Conservation (phyloP, 2,329 filamentous ascomycete species). For the Nannizziopsis barbatae region DNA sequence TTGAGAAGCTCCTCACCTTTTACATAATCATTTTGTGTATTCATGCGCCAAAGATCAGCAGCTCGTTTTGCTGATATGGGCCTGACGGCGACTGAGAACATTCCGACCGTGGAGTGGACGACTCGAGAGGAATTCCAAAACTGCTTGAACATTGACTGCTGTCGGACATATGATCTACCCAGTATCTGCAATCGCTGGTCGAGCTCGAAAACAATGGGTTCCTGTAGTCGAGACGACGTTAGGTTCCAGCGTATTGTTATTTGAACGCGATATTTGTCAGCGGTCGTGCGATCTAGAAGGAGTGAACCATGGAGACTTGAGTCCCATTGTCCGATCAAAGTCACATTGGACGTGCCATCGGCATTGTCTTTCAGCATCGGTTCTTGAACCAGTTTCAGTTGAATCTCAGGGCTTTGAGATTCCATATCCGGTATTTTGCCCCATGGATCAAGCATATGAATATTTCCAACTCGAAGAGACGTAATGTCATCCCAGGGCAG, state of each 20-base stretch:
- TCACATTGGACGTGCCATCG: slow-evolving; percentile 80
- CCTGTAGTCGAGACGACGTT: slow-evolving; percentile 67
- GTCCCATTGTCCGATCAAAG: slow-evolving; percentile 88
- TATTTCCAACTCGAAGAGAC: slow-evolving; percentile 63
- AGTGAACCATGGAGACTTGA: slow-evolving; percentile 84
- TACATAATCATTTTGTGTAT: slow-evolving; percentile 87
- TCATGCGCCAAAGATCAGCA: slow-evolving; percentile 91
- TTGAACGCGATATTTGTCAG: slow-evolving; percentile 86
- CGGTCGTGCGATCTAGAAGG: slow-evolving; percentile 83
- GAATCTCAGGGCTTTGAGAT: slow-evolving; percentile 59
- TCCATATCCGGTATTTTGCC: slow-evolving; percentile 76
- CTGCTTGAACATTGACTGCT: slow-evolving; percentile 74
- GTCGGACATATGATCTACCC: slow-evolving; percentile 70
- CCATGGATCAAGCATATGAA: slow-evolving; percentile 71
- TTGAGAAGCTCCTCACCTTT: slow-evolving; percentile 84
- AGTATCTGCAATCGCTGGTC: slow-evolving; percentile 74
- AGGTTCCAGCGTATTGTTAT: slow-evolving; percentile 81
- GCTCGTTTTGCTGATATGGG: slow-evolving; percentile 84
- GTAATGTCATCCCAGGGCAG: slow-evolving; percentile 80
- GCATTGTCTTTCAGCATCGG: slow-evolving; percentile 74
- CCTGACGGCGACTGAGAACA: slow-evolving; percentile 77
- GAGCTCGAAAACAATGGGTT: slow-evolving; percentile 76
- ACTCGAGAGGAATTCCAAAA: slow-evolving; percentile 77
- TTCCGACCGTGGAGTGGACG: slow-evolving; percentile 72
- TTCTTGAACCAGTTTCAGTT: slow-evolving; percentile 63